A percentile compares a stretch with the other conserved stretches of the same genome.
Evolutionary conservation across 2,329 filamentous ascomycete genomes (phyloP).

Genomic region (Sphaerulina populicola): DNA sequence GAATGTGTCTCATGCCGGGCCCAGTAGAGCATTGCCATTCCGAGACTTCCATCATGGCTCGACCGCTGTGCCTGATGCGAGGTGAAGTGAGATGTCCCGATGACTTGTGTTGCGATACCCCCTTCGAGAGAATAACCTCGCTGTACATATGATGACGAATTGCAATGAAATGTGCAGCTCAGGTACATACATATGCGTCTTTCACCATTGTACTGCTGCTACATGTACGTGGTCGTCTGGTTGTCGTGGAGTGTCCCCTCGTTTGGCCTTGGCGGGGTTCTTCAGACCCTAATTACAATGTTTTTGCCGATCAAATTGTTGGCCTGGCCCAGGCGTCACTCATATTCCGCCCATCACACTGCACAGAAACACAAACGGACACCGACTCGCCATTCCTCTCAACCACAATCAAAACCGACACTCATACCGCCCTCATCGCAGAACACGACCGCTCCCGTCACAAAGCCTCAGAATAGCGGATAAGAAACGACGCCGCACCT

Average conservation of each 20-base stretch:
- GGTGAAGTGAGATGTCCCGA: conserved; percentile 9
- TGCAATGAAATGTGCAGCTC: neutral
- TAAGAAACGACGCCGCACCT: neutral
- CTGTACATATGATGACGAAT: conserved; percentile 8
- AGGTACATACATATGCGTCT: no score
- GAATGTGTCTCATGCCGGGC: conserved; percentile 8
- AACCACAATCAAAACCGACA: neutral
- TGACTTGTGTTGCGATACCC: conserved; percentile 8
- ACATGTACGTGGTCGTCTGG: no score
- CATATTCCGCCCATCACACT: neutral
- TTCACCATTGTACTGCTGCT: no score
- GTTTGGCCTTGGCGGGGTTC: no score
- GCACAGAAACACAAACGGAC: neutral
- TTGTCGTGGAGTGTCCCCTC: no score
- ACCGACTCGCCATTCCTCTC: neutral
- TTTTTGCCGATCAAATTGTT: neutral
- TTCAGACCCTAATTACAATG: no score
- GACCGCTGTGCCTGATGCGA: conserved; percentile 15
- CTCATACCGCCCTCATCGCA: no score
- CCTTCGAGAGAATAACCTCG: neutral
- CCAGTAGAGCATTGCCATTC: conserved; percentile 23
- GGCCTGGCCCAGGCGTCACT: neutral
- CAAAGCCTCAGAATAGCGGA: neutral
- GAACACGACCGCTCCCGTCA: neutral
- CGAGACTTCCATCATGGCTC: conserved; percentile 22